These are phyloP conservation scores for Boeremia lycopersici DNA, from an alignment of 2,329 filamentous ascomycete genomes.

Conservation along the genomic window DNA sequence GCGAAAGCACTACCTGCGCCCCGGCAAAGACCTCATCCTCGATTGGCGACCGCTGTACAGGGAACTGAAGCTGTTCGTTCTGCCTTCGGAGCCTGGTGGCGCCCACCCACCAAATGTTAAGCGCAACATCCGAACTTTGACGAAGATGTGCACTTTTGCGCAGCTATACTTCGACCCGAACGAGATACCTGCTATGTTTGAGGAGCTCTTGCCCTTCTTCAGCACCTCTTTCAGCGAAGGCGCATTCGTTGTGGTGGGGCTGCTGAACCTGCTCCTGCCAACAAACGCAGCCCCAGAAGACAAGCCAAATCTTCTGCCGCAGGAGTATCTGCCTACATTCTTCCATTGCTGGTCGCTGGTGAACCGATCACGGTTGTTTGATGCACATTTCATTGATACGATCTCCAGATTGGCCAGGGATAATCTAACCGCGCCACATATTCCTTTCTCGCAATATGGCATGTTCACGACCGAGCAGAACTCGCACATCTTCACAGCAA, in stretches of 20 bases:
- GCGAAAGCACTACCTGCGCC: conserved; percentile 93
- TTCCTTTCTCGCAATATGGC: conserved; percentile 83
- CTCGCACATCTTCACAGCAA: conserved; percentile 87
- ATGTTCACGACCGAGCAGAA: conserved; percentile 94
- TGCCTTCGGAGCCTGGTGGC: conserved; percentile 78
- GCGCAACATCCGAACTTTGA: conserved; percentile 73
- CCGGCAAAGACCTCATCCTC: conserved; percentile 84
- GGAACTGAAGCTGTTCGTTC: conserved; percentile 86
- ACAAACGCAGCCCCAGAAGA: conserved; percentile 77
- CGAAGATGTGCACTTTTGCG: conserved; percentile 87
- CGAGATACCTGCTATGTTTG: conserved; percentile 75
- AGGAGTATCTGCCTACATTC: conserved; percentile 87
- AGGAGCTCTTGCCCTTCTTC: conserved; percentile 67
- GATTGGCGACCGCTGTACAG: conserved; percentile 95
- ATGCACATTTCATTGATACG: conserved; percentile 86
- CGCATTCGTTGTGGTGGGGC: conserved; percentile 88
- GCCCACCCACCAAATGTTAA: conserved; percentile 67
- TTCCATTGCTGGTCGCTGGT: conserved; percentile 97
- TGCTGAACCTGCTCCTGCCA: conserved; percentile 86
- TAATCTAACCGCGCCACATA: conserved; percentile 73
- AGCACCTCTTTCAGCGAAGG: conserved; percentile 91
- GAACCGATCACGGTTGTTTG: conserved; percentile 84
- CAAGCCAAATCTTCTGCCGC: conserved; percentile 78
- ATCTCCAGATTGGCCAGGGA: conserved; percentile 87
- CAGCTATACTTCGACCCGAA: conserved; percentile 91